Evolutionary conservation across 306 rosid genomes (phyloP).

Genomic region (Inga leiocalycina): DNA sequence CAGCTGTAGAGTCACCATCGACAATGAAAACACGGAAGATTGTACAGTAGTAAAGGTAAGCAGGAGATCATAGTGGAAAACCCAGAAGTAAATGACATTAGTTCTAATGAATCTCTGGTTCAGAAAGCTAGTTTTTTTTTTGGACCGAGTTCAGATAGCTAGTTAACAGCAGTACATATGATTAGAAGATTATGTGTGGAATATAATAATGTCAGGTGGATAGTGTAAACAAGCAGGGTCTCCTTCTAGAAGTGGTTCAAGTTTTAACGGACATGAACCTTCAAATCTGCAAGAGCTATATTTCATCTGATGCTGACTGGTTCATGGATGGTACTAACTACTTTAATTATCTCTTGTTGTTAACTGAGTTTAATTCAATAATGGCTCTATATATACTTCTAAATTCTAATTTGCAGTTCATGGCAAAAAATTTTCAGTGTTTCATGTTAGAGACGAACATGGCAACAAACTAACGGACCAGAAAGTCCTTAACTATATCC

Average conservation of each 20-base stretch:
- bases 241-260: constrained; percentile 74
- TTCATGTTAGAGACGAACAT: constrained; percentile 63
- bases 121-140: background rate
- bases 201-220: constrained; percentile 46
- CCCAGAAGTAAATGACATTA: background rate
- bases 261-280: constrained; percentile 75
- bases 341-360: background rate
- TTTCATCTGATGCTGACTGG: constrained; percentile 80
- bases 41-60: constrained; percentile 74
- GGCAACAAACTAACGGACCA: constrained; percentile 53
- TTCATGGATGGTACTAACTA: constrained; percentile 64
- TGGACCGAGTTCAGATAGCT: too few species aligned
- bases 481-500: background rate
- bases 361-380: background rate
- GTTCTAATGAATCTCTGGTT: background rate
- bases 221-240: constrained; percentile 70
- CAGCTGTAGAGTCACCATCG: constrained; percentile 69
- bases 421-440: constrained; percentile 44
- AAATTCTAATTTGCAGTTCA: background rate
- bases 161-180: background rate
- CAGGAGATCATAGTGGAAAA: background rate
- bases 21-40: constrained; percentile 67
- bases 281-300: constrained; percentile 62
- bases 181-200: background rate
- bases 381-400: background rate